Evolutionary conservation across 768 basidiomycete genomes (phyloP).

Genomic region (Tricholoma terreum): DNA sequence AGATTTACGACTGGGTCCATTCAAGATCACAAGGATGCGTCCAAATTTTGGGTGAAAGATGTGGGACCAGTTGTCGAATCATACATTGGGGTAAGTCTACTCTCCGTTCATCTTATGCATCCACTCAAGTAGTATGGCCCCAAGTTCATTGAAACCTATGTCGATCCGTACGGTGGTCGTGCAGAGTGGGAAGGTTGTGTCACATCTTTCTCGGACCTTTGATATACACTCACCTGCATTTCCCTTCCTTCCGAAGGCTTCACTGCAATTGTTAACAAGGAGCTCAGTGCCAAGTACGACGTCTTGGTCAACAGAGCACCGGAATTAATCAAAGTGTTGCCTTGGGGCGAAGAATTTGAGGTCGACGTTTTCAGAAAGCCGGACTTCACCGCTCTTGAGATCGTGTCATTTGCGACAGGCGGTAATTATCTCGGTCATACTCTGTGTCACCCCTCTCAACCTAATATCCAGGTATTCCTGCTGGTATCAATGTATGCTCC

Average conservation of each 20-base stretch:
- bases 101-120: background rate
- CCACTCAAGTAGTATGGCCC: background rate
- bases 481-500: constrained; percentile 71
- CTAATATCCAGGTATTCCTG: constrained; percentile 62
- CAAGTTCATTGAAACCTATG: constrained; percentile 77
- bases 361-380: constrained; percentile 81
- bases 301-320: constrained; percentile 73
- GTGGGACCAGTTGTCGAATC: constrained; percentile 84
- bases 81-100: constrained; percentile 62
- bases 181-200: constrained; percentile 86
- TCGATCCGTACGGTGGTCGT: constrained; percentile 87
- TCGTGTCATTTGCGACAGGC: constrained; percentile 79
- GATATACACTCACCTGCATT: constrained; percentile 9
- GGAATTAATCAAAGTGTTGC: constrained; percentile 73
- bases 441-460: background rate
- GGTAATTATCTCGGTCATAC: constrained; percentile 41
- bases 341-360: constrained; percentile 72
- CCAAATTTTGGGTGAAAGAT: constrained; percentile 82
- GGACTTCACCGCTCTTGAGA: constrained; percentile 84
- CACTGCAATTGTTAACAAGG: constrained; percentile 85
- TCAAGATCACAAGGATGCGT: constrained; percentile 74
- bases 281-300: constrained; percentile 79
- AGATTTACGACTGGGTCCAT: constrained; percentile 81
- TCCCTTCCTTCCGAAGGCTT: constrained; percentile 50
- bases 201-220: background rate